These are phyloP conservation scores for Camellia oleifera DNA, from an alignment of 179 eudicot genomes.

Conservation along the genomic window DNA sequence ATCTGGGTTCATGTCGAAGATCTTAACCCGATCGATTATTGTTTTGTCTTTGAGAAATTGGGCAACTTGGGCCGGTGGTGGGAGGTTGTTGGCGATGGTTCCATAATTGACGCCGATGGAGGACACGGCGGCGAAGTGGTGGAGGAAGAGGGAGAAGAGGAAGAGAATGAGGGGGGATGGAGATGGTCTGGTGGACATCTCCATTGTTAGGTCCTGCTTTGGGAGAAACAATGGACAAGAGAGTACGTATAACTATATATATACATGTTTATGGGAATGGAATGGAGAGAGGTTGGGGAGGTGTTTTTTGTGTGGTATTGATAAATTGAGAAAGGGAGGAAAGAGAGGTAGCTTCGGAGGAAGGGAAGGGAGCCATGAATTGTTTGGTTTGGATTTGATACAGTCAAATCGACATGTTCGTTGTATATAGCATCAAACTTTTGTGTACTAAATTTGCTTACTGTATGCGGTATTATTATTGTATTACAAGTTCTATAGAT, in stretches of 20 bases:
- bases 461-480: no score
- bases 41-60: slow-evolving; percentile 59
- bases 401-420: no score
- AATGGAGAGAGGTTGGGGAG: neutral
- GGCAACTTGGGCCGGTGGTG: slow-evolving; percentile 74
- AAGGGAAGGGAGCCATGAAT: no score
- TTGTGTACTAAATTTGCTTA: no score
- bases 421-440: no score
- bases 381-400: no score
- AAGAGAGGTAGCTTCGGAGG: neutral
- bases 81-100: slow-evolving; percentile 71
- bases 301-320: neutral
- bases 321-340: neutral
- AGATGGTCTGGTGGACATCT: neutral
- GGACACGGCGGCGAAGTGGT: slow-evolving; percentile 1
- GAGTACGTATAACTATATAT: neutral
- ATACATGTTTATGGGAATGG: neutral
- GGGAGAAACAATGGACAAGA: no score
- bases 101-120: slow-evolving; percentile 84
- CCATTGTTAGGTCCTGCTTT: neutral
- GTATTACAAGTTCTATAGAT: no score
- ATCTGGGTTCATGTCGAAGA: slow-evolving; percentile 67
- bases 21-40: slow-evolving; percentile 51
- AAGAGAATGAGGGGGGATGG: slow-evolving; percentile 12
- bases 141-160: slow-evolving; percentile 18